Percentiles rank a stretch among this genome's conserved stretches.
Conservation (phyloP, 208 protist species). For the Eutreptiella sp. region DNA sequence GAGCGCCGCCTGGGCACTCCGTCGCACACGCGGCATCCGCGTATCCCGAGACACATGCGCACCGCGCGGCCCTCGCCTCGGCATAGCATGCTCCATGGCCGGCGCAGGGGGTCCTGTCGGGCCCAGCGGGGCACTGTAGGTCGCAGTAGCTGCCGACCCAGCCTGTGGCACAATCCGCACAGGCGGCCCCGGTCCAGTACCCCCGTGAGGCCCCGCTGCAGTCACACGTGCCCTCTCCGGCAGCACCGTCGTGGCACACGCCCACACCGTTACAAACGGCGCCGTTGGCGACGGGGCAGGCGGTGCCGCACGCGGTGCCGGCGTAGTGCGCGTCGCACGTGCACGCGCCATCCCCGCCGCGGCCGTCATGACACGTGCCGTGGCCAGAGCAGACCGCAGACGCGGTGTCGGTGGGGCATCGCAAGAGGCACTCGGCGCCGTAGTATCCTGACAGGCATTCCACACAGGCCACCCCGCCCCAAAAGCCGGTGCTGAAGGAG, state of each 20-base stretch:
- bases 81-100: not conserved
- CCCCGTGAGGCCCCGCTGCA: not conserved
- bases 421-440: too few species aligned
- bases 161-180: not conserved
- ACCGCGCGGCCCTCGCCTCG: not conserved
- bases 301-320: not conserved
- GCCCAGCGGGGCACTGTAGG: not conserved
- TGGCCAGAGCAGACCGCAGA: constrained; percentile 26
- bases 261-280: not conserved
- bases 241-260: not conserved
- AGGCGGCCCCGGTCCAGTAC: not conserved
- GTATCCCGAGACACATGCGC: not conserved
- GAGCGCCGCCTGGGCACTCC: not conserved
- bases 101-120: not conserved
- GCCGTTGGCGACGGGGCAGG: not conserved
- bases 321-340: not conserved
- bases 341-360: constrained; percentile 11
- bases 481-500: too few species aligned
- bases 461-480: too few species aligned
- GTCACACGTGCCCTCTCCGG: not conserved
- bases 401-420: too few species aligned
- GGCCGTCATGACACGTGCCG: constrained; percentile 27
- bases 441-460: too few species aligned
- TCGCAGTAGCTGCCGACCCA: constrained; percentile 1
- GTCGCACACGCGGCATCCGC: not conserved